Percentiles rank a stretch among this genome's conserved stretches.
Conservation (phyloP, 2,329 filamentous ascomycete species). For the Trichoderma pleuroti region DNA sequence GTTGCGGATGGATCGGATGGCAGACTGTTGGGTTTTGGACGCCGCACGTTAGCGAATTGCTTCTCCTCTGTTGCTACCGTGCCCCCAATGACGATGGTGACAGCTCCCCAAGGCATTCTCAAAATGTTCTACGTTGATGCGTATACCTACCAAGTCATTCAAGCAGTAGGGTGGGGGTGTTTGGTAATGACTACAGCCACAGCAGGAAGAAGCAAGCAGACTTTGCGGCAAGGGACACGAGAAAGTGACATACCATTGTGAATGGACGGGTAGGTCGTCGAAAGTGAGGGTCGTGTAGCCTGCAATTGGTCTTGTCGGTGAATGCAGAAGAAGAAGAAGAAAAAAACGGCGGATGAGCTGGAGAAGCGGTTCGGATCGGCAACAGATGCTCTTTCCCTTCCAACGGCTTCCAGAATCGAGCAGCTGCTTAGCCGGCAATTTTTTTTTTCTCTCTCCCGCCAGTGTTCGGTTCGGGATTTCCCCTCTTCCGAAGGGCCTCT, state of each 20-base stretch:
- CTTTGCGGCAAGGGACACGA: background rate
- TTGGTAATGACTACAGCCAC: background rate
- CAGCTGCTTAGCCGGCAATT: constrained; percentile 29
- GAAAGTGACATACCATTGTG: background rate
- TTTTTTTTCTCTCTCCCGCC: constrained; percentile 29
- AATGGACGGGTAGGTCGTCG: background rate
- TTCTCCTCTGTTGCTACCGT: no score
- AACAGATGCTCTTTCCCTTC: constrained; percentile 29
- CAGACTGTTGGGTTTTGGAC: constrained; percentile 53
- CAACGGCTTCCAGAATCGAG: constrained; percentile 40
- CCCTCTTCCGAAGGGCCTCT: constrained; percentile 31
- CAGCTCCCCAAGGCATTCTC: no score
- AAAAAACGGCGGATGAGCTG: background rate
- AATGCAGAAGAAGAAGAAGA: background rate
- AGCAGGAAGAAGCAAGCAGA: background rate
- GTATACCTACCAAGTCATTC: background rate
- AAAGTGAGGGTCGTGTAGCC: background rate
- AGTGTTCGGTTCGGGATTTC: constrained; percentile 30
- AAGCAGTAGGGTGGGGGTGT: background rate
- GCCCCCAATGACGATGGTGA: background rate
- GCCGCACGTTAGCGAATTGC: background rate
- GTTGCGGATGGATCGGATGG: constrained; percentile 91
- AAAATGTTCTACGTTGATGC: background rate
- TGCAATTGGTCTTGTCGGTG: background rate
- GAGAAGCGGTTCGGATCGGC: constrained; percentile 11